Percentiles rank a stretch among this genome's conserved stretches.
Evolutionary conservation across 2,329 filamentous ascomycete species (phyloP).

Genomic region (Metarhizium album): DNA sequence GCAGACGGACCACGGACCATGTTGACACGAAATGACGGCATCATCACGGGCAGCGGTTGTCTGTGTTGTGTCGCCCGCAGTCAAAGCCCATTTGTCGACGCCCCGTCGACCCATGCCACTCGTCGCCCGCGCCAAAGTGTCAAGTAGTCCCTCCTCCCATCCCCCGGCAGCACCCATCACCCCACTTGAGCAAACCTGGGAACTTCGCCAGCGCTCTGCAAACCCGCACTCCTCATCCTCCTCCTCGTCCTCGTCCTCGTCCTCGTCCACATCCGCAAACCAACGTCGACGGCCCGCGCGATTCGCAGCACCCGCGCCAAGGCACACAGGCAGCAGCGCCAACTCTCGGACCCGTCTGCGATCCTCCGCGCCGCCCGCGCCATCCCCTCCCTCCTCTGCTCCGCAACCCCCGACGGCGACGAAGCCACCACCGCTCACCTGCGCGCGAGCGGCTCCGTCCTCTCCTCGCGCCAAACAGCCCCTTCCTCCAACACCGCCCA

Average conservation of each 20-base stretch:
- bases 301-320: neutral
- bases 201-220: neutral
- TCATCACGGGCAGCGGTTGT: neutral
- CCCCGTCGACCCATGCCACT: no score
- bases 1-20: no score
- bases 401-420: neutral
- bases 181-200: slow-evolving; percentile 1
- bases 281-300: neutral
- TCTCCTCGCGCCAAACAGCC: neutral
- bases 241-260: no score
- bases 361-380: neutral
- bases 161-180: no score
- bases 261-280: no score
- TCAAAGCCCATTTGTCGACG: no score
- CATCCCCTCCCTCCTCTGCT: neutral
- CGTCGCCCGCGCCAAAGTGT: neutral
- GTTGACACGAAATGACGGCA: no score
- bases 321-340: neutral
- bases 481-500: slow-evolving; percentile 18
- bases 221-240: neutral
- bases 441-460: neutral
- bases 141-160: neutral
- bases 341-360: neutral
- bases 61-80: no score
- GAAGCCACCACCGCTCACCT: neutral